Base-by-base conservation (phyloP, 352 stramenopile genomes). In the Phytophthora nicotianae region DNA sequence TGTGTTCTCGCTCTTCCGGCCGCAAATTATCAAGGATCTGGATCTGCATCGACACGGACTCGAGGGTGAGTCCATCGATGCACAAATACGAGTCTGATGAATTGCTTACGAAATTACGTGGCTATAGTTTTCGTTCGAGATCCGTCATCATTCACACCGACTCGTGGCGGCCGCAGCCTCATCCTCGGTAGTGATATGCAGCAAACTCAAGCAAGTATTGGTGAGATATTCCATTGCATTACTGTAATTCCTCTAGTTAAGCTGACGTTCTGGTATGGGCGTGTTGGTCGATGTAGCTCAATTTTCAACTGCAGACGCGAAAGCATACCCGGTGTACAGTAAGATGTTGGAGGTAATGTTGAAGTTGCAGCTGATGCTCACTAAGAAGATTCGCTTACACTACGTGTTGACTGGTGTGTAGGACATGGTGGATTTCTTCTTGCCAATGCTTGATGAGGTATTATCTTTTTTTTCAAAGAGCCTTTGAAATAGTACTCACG, bases 61-160 rank as follows among this genome's bases (percentile, higher is more conserved):
- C 0, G 74, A 88, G 59, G 86, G 85, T 96, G 40, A 33, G 47
- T 32, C 24, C 6, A 32, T 8, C 29, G 26, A 9, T 13, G 10
- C 0, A 40, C 29, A 19, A 13, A 13, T 45, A n/a, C 4, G 6
- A 14, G 23, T 14, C 23, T 54, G 7, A n/a, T 32, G 27, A 19
- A 8, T 35, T 8, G 9, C 29, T 29, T 33, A 42, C 3, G 21
- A 6, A n/a, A n/a, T 11, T 5, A 17, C n/a, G 26, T 32, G 13
- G 14, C 37, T 27, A 10, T 45, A 93, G 82, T 94, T 33, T 91
- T 88, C 20, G 77, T 90, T 21, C 70, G 90, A 1, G 83, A 96
- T 53, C 90, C 88, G 16, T 90, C 83, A 3, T 97, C 90, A 26
- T 97, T 97, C 57, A 97, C 90, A 13, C 90, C 90, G 7, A 95